Conservation (phyloP, 345 rosid species). For the Clarkia xantiana region DNA sequence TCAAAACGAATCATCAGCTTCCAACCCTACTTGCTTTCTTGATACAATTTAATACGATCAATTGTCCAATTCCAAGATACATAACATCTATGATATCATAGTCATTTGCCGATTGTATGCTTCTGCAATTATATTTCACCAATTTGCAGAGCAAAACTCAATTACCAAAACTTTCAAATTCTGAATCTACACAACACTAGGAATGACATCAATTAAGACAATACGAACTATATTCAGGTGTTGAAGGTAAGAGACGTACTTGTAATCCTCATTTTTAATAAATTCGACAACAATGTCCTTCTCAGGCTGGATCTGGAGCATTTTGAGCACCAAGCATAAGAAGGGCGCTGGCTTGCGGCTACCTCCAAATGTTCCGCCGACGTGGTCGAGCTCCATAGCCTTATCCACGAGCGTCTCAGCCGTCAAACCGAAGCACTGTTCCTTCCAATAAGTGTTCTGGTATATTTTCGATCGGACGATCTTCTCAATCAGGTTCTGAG, state of each 20-base stretch:
- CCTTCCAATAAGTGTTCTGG: conserved; percentile 84
- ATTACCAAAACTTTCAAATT: neutral
- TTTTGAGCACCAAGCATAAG: conserved; percentile 68
- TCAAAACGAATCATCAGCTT: neutral
- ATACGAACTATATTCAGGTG: too few species aligned
- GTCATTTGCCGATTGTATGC: too few species aligned
- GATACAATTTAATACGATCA: too few species aligned
- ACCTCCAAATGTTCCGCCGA: conserved; percentile 84
- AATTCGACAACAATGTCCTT: conserved; percentile 86
- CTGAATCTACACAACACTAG: too few species aligned
- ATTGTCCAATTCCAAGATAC: too few species aligned
- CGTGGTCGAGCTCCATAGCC: conserved; percentile 84
- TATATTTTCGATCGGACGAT: conserved; percentile 63
- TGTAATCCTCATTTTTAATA: conserved; percentile 85
- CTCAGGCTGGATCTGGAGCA: conserved; percentile 93
- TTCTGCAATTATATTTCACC: too few species aligned
- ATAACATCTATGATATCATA: too few species aligned
- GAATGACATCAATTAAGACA: neutral
- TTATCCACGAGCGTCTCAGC: conserved; percentile 87
- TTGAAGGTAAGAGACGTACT: conserved; percentile 20
- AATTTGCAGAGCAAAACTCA: neutral
- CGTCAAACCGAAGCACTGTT: conserved; percentile 78
- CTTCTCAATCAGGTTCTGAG: conserved; percentile 79
- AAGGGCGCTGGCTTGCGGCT: conserved; percentile 77
- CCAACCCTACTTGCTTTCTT: too few species aligned